Base-by-base conservation (phyloP, 78 protist species). In the Cavenderia fasciculata region DNA sequence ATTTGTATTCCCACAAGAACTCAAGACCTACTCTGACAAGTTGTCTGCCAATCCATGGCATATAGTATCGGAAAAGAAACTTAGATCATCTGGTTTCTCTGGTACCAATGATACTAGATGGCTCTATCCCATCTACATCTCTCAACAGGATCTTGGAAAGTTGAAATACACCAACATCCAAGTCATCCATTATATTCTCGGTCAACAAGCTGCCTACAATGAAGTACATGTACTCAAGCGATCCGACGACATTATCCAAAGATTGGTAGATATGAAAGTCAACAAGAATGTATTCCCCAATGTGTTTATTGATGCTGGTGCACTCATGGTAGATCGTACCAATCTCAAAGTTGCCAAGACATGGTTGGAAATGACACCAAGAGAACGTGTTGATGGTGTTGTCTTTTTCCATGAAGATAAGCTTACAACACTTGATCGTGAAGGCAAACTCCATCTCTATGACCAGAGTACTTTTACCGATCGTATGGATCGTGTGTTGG, bases 281-380 rank as follows among this genome's bases (percentile, higher is more conserved):
- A 43, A 63, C 38, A 63, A 4, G 12, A 21, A 44, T 12, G 21
- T 4, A 10, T 40, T 40, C 19, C 34, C 68, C 6, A 2, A 44
- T 18, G 77, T 71, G 3, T 44, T 71, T 11, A 71, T 71, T 34
- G 77, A 71, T 71, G 11, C 68, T 27, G 77, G 77, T 71, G 77
- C 77, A 12, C 18, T 71, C 4, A 71, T 71, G 61, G 36, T 56
- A 7, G 77, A 57, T 36, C 31, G 8, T 8, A 29, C 77, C 25
- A 71, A 71, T 44, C 49, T 33, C 43, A 25, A 71, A 56, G 56
- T 71, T 41, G 77, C 62, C 43, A 71, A 56, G 19, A 4, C 34
- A 34, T 56, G 10, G 41, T 34, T 71, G 43, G 47, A 27, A 4
- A n/a, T 19, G 4, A 27, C 61, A 2, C 23, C 29, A 36, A 5